A percentile compares a stretch with the other conserved stretches of the same genome.
Conservation (phyloP, 441 rosid genomes). For the Flueggea neowawraea region DNA sequence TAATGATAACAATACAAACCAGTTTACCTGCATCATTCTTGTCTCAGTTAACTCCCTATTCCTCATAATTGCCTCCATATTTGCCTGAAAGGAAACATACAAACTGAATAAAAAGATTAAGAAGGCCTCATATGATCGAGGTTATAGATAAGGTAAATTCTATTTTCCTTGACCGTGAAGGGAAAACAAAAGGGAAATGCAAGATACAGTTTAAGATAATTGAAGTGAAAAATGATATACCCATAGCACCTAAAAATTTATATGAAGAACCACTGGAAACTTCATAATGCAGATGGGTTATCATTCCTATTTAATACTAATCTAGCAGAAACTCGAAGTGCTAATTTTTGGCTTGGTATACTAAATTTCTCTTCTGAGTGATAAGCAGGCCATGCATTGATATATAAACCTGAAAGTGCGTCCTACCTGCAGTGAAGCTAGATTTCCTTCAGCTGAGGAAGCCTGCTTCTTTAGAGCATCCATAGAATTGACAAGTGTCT, state of each 20-base stretch:
- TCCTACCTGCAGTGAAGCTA: constrained; percentile 89
- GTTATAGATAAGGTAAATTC: too few species aligned
- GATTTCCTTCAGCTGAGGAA: constrained; percentile 80
- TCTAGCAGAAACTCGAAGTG: background rate
- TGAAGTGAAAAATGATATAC: too few species aligned
- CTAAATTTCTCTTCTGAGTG: background rate
- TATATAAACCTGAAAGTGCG: constrained; percentile 10
- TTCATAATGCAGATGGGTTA: too few species aligned
- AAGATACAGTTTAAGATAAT: too few species aligned
- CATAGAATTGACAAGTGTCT: constrained; percentile 66
- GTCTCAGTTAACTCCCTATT: constrained; percentile 98
- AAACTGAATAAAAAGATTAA: background rate
- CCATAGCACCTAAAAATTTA: too few species aligned
- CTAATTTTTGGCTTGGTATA: background rate
- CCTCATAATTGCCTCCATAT: constrained; percentile 96
- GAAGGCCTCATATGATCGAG: background rate
- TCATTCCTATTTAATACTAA: too few species aligned
- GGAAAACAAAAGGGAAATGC: too few species aligned
- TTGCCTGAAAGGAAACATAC: constrained; percentile 47
- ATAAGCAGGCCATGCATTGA: constrained; percentile 3
- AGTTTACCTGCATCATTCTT: constrained; percentile 97
- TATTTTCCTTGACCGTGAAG: too few species aligned
- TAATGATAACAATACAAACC: background rate
- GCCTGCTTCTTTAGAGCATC: constrained; percentile 87
- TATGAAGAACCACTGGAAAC: too few species aligned